phyloP scores from a whole-genome alignment of 768 basidiomycete genomes.

The Tubosaeta sp. region DNA sequence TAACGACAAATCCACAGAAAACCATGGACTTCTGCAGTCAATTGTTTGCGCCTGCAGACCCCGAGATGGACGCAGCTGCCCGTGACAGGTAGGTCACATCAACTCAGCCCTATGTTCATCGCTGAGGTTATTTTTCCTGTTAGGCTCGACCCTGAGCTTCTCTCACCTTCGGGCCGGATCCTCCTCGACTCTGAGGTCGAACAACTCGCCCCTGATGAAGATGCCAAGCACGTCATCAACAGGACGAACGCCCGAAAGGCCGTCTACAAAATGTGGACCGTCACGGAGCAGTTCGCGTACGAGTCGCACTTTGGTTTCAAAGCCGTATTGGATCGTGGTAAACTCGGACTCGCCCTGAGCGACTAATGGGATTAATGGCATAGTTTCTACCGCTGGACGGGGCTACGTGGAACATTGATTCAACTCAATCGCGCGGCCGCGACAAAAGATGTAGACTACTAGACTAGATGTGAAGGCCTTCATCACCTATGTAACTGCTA shows the following conservation, averaged over 20 bases:
- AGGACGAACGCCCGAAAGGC: background rate
- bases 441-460: background rate
- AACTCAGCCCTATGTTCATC: background rate
- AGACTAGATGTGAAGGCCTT: background rate
- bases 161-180: background rate
- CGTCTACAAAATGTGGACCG: background rate
- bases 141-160: background rate
- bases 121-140: background rate
- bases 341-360: background rate
- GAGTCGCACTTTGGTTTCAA: background rate
- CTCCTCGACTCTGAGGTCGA: background rate
- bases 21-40: background rate
- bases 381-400: background rate
- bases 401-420: background rate
- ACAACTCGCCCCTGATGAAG: background rate
- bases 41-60: background rate
- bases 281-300: background rate
- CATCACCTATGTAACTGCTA: background rate
- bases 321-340: background rate
- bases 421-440: background rate
- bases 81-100: background rate
- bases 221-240: background rate
- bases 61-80: background rate
- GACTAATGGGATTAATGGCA: background rate
- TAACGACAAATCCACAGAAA: background rate